These are phyloP conservation scores for Fusarium austroafricanum DNA, from an alignment of 2,329 filamentous ascomycete species.

Conservation along the genomic window DNA sequence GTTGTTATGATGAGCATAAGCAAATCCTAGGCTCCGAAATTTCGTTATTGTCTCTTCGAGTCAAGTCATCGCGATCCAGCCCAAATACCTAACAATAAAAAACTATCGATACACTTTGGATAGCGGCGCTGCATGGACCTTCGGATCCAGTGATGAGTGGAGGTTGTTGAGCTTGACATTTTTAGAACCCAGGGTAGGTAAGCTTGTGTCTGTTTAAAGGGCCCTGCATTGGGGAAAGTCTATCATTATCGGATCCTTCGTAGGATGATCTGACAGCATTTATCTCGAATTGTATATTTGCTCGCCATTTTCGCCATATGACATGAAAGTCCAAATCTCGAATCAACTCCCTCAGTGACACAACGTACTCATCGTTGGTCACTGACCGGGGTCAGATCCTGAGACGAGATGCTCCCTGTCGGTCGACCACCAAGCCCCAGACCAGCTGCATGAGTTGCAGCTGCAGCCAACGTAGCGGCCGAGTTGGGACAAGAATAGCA, in stretches of 20 bases:
- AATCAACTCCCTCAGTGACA: slow-evolving; percentile 27
- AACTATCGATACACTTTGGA: background rate
- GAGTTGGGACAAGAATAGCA: slow-evolving; percentile 39
- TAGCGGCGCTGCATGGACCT: slow-evolving; percentile 9
- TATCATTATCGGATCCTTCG: slow-evolving; percentile 19
- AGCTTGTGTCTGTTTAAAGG: slow-evolving; percentile 15
- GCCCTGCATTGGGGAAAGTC: slow-evolving; percentile 18
- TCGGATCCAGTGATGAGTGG: slow-evolving; percentile 18
- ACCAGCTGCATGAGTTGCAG: slow-evolving; percentile 36
- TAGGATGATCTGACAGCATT: slow-evolving; percentile 31
- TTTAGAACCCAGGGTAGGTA: slow-evolving; percentile 4
- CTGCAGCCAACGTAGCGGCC: slow-evolving; percentile 21
- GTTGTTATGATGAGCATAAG: slow-evolving; percentile 23
- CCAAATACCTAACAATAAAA: background rate
- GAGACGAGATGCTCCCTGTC: slow-evolving; percentile 30
- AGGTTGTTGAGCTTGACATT: slow-evolving; percentile 2
- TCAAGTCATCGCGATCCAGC: background rate
- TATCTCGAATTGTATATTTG: slow-evolving; percentile 12
- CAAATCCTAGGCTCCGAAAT: background rate
- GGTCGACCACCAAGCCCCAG: slow-evolving; percentile 30
- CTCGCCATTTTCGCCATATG: slow-evolving; percentile 3
- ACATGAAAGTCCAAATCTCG: slow-evolving; percentile 19
- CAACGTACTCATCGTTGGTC: slow-evolving; percentile 25
- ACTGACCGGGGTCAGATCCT: slow-evolving; percentile 25
- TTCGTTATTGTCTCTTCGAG: background rate